phyloP scores from a whole-genome alignment of 129 eudicot genomes.

The Artemisia annua region DNA sequence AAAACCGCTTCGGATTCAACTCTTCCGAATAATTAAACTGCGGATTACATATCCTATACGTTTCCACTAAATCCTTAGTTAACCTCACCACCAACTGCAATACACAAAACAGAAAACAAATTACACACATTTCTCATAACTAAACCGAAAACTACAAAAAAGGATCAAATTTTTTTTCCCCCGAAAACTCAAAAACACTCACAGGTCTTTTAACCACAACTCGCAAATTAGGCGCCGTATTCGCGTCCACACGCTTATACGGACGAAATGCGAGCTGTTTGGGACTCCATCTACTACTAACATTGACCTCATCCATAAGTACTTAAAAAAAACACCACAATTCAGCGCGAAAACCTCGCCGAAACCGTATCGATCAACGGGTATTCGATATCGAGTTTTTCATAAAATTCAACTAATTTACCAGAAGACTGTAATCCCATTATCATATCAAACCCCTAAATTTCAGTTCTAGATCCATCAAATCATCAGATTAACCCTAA shows the following conservation, averaged over 20 bases:
- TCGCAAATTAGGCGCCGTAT: slow-evolving; percentile 44
- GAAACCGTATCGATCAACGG: slow-evolving; percentile 2
- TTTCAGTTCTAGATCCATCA: slow-evolving; percentile 24
- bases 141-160: background rate
- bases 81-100: slow-evolving; percentile 85
- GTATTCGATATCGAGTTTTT: slow-evolving; percentile 23
- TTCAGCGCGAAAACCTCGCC: slow-evolving; percentile 5
- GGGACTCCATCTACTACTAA: slow-evolving; percentile 58
- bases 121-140: background rate
- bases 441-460: slow-evolving; percentile 37
- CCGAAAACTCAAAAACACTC: slow-evolving; percentile 30
- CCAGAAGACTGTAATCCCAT: slow-evolving; percentile 94
- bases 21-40: slow-evolving; percentile 72
- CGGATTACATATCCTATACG: slow-evolving; percentile 84
- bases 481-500: slow-evolving; percentile 8
- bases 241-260: slow-evolving; percentile 41
- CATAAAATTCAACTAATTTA: slow-evolving; percentile 46
- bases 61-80: slow-evolving; percentile 86
- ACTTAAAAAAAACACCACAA: slow-evolving; percentile 11
- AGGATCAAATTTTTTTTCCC: background rate
- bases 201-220: slow-evolving; percentile 73
- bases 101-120: background rate
- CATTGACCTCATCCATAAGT: slow-evolving; percentile 63
- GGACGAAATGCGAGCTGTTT: slow-evolving; percentile 60
- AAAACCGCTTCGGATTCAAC: slow-evolving; percentile 74